Percentiles rank a stretch among this genome's conserved stretches.
phyloP scores from a whole-genome alignment of 2,329 filamentous ascomycete species.

The Cadophora luteo-olivacea region DNA sequence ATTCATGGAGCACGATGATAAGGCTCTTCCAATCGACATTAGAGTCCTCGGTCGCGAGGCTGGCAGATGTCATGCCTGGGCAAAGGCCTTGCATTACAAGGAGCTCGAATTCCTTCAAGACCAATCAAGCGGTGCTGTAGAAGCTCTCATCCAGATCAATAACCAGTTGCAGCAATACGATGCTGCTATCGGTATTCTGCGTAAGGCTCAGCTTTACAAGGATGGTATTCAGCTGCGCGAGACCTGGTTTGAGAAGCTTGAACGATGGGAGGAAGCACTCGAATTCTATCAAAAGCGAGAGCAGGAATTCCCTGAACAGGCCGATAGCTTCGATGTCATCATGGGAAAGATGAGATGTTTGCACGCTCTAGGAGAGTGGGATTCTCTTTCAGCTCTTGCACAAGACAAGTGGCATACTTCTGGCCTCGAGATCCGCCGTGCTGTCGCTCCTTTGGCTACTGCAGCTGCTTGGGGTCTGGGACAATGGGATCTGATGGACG shows the following conservation, averaged over 20 bases:
- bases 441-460: conserved; percentile 91
- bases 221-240: conserved; percentile 94
- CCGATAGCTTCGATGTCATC: conserved; percentile 94
- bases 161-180: conserved; percentile 99
- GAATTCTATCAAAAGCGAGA: conserved; percentile 91
- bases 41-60: conserved; percentile 92
- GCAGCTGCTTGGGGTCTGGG: conserved; percentile 95
- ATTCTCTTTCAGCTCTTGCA: conserved; percentile 84
- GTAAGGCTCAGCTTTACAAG: conserved; percentile 93
- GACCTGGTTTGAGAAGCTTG: conserved; percentile 98
- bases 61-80: conserved; percentile 95
- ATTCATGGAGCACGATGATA: conserved; percentile 99
- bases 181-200: conserved; percentile 95
- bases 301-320: conserved; percentile 70
- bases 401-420: conserved; percentile 95
- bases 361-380: conserved; percentile 97
- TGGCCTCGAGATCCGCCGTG: conserved; percentile 82
- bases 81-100: conserved; percentile 98
- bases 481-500: conserved; percentile 99
- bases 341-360: conserved; percentile 99
- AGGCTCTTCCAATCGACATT: conserved; percentile 96
- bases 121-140: conserved; percentile 92
- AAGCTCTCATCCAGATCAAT: conserved; percentile 98
- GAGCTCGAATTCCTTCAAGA: conserved; percentile 98
- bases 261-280: conserved; percentile 97